Conservation (phyloP, 495 filamentous ascomycete species). For the Tuber umbilicatum region DNA sequence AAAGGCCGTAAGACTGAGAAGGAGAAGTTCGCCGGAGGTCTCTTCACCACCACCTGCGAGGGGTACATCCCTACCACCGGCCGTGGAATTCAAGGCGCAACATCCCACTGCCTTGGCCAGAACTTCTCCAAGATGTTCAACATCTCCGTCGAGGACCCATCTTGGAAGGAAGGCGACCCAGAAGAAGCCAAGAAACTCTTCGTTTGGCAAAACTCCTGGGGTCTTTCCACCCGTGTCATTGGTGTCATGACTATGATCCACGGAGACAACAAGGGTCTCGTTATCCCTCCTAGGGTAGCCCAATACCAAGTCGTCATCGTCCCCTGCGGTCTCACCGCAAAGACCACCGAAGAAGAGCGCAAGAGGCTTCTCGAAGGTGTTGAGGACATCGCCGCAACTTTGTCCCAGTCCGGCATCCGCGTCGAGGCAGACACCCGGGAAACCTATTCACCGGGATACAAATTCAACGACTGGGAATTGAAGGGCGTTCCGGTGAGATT, state of each 20-base stretch:
- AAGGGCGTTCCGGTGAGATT: constrained; percentile 88
- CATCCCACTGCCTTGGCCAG: constrained; percentile 88
- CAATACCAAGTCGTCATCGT: constrained; percentile 78
- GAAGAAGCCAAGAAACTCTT: constrained; percentile 63
- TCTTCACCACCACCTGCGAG: constrained; percentile 91
- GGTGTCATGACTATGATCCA: constrained; percentile 98
- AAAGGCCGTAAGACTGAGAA: constrained; percentile 86
- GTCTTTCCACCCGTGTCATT: constrained; percentile 87
- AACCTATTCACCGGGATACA: constrained; percentile 85
- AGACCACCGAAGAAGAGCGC: constrained; percentile 69
- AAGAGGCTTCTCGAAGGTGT: constrained; percentile 63
- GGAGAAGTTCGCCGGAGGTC: constrained; percentile 93
- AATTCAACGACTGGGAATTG: constrained; percentile 97
- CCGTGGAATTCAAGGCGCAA: constrained; percentile 92
- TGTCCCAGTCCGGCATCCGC: constrained; percentile 62
- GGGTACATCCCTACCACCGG: constrained; percentile 92
- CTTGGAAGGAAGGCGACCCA: constrained; percentile 55
- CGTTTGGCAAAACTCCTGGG: constrained; percentile 99
- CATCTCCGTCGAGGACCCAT: constrained; percentile 90
- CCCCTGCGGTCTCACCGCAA: constrained; percentile 88
- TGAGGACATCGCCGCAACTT: constrained; percentile 56
- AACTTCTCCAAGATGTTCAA: constrained; percentile 99
- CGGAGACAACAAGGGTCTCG: constrained; percentile 85
- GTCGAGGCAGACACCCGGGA: constrained; percentile 71
- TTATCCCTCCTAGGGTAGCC: constrained; percentile 79